These are phyloP conservation scores for Ogataea methanolica DNA, from an alignment of 805 yeast species.

Conservation along the genomic window DNA sequence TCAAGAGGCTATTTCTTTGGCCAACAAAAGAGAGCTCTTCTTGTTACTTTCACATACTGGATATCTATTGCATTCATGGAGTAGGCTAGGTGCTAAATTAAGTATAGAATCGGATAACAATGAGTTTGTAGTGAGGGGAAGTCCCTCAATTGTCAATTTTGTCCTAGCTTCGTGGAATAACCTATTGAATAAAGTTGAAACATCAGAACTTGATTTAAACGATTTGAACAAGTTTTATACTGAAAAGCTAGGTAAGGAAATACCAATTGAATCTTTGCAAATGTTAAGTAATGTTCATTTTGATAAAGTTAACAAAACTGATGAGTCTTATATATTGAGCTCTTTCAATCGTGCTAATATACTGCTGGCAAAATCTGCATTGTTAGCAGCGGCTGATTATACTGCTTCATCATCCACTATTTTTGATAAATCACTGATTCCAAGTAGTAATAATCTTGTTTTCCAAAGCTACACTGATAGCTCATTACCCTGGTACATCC, in stretches of 20 bases:
- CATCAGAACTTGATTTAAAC: slow-evolving; percentile 18
- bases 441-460: neutral
- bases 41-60: slow-evolving; percentile 30
- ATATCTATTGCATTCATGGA: slow-evolving; percentile 30
- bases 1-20: slow-evolving; percentile 23
- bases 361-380: slow-evolving; percentile 21
- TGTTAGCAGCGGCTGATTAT: slow-evolving; percentile 26
- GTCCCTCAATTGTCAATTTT: slow-evolving; percentile 23
- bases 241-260: slow-evolving; percentile 9
- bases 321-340: slow-evolving; percentile 24
- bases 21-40: slow-evolving; percentile 27
- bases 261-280: slow-evolving; percentile 25
- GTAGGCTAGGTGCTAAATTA: slow-evolving; percentile 31
- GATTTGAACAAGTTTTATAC: slow-evolving; percentile 16
- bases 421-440: slow-evolving; percentile 7
- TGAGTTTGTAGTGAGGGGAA: slow-evolving; percentile 27
- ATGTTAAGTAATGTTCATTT: slow-evolving; percentile 28
- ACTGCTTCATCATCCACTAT: slow-evolving; percentile 14
- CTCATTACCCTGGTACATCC: slow-evolving; percentile 29
- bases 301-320: slow-evolving; percentile 23
- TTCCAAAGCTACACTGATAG: slow-evolving; percentile 18
- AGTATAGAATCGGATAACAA: slow-evolving; percentile 22
- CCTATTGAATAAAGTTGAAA: slow-evolving; percentile 24
- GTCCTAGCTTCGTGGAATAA: slow-evolving; percentile 32
- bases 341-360: slow-evolving; percentile 23